Evolutionary conservation across 495 filamentous ascomycete genomes (phyloP), one percentile per base, ranked within the genome.

Genomic region (Hypoxylon trugodes): DNA sequence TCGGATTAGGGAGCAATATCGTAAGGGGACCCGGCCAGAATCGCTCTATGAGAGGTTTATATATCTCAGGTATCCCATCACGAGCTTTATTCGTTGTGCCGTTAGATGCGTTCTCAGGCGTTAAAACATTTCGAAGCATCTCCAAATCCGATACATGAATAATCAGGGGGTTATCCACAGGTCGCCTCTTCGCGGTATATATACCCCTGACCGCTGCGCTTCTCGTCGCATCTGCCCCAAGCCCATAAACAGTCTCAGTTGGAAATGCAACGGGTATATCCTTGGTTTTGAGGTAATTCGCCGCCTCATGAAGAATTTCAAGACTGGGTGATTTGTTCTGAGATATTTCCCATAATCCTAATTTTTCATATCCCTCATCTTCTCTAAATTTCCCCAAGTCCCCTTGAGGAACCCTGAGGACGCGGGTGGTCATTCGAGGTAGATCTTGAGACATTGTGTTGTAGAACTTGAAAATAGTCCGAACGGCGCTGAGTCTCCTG

Each of bases 11-110:
- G 9, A 98, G 82, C 37, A 98, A 85, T 68, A 98, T 93, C 0
- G 95, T 98, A 19, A 99, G 76, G 7, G 95, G 93, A 1, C 95
- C 95, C 8, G 95, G 95, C 95, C 95, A 99, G 79, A 97, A 98
- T 26, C 79, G 79, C 16, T 82, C 71, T 47, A 99, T 93, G 6
- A 99, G 76, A 3, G 92, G 81, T 15, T 84, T 77, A 75, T 99
- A 99, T 65, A 96, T 91, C 3, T 81, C 64, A 3, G 96, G 95
- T 26, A 98, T 93, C 67, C 70, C 69, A 50, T 77, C 85, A 61
- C 60, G 50, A 25, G 32, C 38, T 22, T 41, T 49, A 73, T 67
- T 55, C 42, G 35, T 69, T 51, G 68, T 19, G 54, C 72, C 50
- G 63, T 78, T 59, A 38, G 52, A 41, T 51, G 55, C n/a, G 12